A percentile compares a stretch with the other conserved stretches of the same genome.
Conservation (phyloP, 345 rosid genomes). For the Cardamine chenopodiifolia region DNA sequence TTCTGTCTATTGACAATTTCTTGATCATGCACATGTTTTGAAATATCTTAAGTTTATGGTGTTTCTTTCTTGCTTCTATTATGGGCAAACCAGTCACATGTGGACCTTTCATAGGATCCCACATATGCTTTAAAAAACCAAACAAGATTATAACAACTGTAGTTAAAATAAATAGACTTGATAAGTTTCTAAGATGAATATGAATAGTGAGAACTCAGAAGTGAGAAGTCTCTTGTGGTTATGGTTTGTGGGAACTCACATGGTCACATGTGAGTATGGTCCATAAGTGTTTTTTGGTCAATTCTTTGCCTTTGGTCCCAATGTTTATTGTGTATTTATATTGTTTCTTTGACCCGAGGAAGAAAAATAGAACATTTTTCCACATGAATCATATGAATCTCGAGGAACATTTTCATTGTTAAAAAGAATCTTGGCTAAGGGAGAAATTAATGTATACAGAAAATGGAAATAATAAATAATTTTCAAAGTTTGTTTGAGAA, state of each 20-base stretch:
- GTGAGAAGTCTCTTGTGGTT: slow-evolving; percentile 33
- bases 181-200: slow-evolving; percentile 2
- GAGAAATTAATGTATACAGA: background rate
- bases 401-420: slow-evolving; percentile 18
- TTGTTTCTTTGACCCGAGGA: slow-evolving; percentile 30
- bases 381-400: slow-evolving; percentile 38
- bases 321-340: slow-evolving; percentile 13
- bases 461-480: background rate
- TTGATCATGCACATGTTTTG: slow-evolving; percentile 28
- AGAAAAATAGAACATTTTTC: background rate
- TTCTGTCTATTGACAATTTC: slow-evolving; percentile 5
- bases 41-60: slow-evolving; percentile 26
- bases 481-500: background rate
- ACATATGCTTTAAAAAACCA: slow-evolving; percentile 23
- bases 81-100: slow-evolving; percentile 33
- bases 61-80: slow-evolving; percentile 21
- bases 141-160: slow-evolving; percentile 20
- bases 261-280: slow-evolving; percentile 43
- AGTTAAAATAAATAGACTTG: background rate
- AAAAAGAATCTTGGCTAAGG: background rate
- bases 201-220: slow-evolving; percentile 29
- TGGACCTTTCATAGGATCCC: slow-evolving; percentile 28
- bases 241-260: slow-evolving; percentile 37
- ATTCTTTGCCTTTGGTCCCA: slow-evolving; percentile 34
- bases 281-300: slow-evolving; percentile 41